Evolutionary conservation across 352 stramenopile genomes (phyloP).

Genomic region (Lagenidium sp.): DNA sequence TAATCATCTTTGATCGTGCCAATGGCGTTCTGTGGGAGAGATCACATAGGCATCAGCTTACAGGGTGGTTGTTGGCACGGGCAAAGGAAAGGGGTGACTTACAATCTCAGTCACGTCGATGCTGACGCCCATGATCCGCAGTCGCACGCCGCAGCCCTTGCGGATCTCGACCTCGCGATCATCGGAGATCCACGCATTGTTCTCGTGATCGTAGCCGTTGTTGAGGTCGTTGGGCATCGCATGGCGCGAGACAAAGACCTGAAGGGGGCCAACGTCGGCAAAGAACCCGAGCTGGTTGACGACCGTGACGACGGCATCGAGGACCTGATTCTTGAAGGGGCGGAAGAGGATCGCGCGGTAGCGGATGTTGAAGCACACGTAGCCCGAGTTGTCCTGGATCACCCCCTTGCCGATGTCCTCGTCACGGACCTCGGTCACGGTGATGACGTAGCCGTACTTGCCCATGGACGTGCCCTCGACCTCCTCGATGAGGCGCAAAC

Average conservation of each 20-base stretch:
- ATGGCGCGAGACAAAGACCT: constrained; percentile 96
- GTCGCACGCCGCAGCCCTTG: constrained; percentile 91
- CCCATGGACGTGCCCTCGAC: constrained; percentile 94
- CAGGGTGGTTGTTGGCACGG: no score
- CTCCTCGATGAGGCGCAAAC: constrained; percentile 93
- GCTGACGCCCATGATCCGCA: constrained; percentile 96
- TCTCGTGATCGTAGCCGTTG: constrained; percentile 94
- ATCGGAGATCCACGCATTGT: constrained; percentile 96
- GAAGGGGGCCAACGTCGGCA: constrained; percentile 91
- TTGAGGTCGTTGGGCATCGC: constrained; percentile 93
- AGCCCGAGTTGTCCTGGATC: constrained; percentile 97
- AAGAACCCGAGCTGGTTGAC: constrained; percentile 97
- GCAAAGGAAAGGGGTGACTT: no score
- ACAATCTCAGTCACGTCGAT: constrained; percentile 95
- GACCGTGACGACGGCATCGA: constrained; percentile 95
- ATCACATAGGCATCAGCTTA: not conserved
- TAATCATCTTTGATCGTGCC: constrained; percentile 98
- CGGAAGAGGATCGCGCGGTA: constrained; percentile 95
- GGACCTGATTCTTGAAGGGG: constrained; percentile 96
- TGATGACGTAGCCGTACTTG: constrained; percentile 97
- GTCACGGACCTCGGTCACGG: constrained; percentile 94
- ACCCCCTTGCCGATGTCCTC: constrained; percentile 95
- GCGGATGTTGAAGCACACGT: constrained; percentile 94
- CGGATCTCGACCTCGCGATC: constrained; percentile 97
- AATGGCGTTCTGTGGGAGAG: constrained; percentile 92